Evolutionary conservation across 1,284 basidiomycete genomes (phyloP).

Genomic region (Chalciporus piperatoides): DNA sequence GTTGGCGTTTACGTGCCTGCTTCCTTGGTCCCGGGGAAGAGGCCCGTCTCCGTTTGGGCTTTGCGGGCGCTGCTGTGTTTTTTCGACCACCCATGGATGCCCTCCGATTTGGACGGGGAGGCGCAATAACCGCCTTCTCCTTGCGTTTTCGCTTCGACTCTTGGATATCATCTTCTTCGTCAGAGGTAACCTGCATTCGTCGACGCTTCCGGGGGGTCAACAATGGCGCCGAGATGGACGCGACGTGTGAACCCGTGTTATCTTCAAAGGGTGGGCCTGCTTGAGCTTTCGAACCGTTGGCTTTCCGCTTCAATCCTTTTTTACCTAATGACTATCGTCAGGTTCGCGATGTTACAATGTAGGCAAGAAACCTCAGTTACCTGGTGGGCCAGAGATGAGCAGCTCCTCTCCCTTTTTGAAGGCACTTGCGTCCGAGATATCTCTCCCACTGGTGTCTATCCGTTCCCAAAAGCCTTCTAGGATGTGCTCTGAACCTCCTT

Average conservation of each 20-base stretch:
- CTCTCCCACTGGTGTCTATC: conserved; percentile 47
- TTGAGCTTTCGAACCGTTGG: conserved; percentile 6
- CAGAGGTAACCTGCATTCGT: conserved; percentile 7
- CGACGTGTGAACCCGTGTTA: conserved; percentile 8
- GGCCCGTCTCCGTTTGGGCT: conserved; percentile 23
- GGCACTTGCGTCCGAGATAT: conserved; percentile 42
- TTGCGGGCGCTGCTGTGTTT: conserved; percentile 2
- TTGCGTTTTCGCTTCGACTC: conserved; percentile 10
- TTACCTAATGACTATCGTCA: conserved; percentile 17
- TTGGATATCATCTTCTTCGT: conserved; percentile 6
- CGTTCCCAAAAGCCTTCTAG: conserved; percentile 60
- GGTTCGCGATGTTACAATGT: not conserved
- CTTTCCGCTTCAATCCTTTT: conserved; percentile 25
- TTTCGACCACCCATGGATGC: conserved; percentile 14
- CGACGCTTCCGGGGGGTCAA: conserved; percentile 26
- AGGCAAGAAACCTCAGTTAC: conserved; percentile 33
- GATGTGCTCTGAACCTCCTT: conserved; percentile 51
- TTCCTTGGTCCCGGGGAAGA: conserved; percentile 29
- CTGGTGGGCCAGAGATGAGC: conserved; percentile 52
- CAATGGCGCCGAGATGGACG: conserved; percentile 21
- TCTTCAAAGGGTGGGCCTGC: conserved; percentile 7
- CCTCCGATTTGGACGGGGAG: conserved; percentile 4
- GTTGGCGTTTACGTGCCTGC: conserved; percentile 15
- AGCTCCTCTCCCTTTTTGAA: conserved; percentile 58
- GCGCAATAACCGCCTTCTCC: not conserved